Percentiles rank a stretch among this genome's conserved stretches.
These are phyloP conservation scores for Xylaria digitata DNA, from an alignment of 2,329 filamentous ascomycete genomes.

Conservation along the genomic window DNA sequence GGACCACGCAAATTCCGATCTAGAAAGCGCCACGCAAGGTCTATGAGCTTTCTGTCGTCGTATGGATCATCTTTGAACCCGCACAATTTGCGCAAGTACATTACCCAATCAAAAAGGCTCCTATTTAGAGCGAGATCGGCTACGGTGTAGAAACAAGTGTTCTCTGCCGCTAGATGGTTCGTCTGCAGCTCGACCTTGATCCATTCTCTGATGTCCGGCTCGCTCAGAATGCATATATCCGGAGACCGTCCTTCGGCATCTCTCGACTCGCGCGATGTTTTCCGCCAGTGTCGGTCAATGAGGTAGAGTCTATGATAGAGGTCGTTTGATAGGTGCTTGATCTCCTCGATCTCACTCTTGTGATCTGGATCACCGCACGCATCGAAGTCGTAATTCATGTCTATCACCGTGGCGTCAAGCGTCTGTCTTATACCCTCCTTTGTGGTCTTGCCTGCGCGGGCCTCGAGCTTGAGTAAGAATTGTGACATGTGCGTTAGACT, in stretches of 20 bases:
- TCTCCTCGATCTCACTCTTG: constrained; percentile 41
- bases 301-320: constrained; percentile 43
- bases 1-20: constrained; percentile 44
- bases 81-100: constrained; percentile 38
- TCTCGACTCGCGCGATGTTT: constrained; percentile 30
- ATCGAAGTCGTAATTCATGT: constrained; percentile 32
- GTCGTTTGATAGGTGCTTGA: constrained; percentile 40
- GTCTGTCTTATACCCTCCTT: constrained; percentile 48
- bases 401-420: constrained; percentile 44
- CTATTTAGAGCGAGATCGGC: constrained; percentile 31
- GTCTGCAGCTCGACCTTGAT: constrained; percentile 38
- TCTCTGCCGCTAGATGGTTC: constrained; percentile 36
- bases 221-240: constrained; percentile 38
- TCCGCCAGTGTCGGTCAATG: constrained; percentile 44
- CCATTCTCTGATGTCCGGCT: constrained; percentile 41
- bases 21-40: constrained; percentile 48
- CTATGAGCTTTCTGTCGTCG: constrained; percentile 43
- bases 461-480: constrained; percentile 49
- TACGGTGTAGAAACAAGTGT: constrained; percentile 45
- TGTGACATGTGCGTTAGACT: constrained; percentile 46
- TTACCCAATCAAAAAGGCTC: constrained; percentile 43
- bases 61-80: constrained; percentile 35
- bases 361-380: constrained; percentile 6
- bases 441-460: constrained; percentile 43
- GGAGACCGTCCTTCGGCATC: constrained; percentile 30